Conservation (phyloP, 192 early-diverging fungal species). For the Gaertneriomyces sp. region DNA sequence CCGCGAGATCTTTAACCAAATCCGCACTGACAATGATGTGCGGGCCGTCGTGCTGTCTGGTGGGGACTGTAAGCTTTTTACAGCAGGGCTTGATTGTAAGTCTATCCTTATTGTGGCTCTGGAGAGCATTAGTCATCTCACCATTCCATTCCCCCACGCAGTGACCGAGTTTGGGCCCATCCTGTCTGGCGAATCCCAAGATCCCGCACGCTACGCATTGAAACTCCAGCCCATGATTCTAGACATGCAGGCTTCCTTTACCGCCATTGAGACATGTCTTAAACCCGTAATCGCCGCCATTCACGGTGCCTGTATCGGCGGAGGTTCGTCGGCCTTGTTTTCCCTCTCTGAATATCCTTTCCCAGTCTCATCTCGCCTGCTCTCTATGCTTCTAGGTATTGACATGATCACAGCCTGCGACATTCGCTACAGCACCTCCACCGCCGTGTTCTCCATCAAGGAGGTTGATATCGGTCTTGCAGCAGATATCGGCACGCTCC, state of each 20-base stretch:
- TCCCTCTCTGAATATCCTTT: background rate
- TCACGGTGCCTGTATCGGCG: slow-evolving; percentile 82
- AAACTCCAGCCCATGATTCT: slow-evolving; percentile 29
- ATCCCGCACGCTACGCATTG: slow-evolving; percentile 39
- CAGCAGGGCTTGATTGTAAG: slow-evolving; percentile 86
- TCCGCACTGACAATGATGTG: slow-evolving; percentile 64
- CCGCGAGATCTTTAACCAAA: slow-evolving; percentile 51
- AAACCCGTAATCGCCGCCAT: slow-evolving; percentile 88
- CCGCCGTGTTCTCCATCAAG: slow-evolving; percentile 81
- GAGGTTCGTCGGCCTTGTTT: slow-evolving; percentile 29
- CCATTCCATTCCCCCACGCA: background rate
- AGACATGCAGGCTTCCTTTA: slow-evolving; percentile 49
- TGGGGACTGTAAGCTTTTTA: slow-evolving; percentile 67
- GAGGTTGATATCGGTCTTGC: slow-evolving; percentile 93
- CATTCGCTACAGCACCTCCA: slow-evolving; percentile 74
- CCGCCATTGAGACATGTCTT: slow-evolving; percentile 76
- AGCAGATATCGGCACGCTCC: slow-evolving; percentile 84
- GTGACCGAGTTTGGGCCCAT: slow-evolving; percentile 9
- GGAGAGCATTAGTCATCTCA: background rate
- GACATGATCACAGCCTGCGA: slow-evolving; percentile 91
- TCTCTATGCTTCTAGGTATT: slow-evolving; percentile 48
- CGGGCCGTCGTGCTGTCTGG: slow-evolving; percentile 76
- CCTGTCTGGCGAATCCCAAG: slow-evolving; percentile 4
- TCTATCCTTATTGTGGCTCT: slow-evolving; percentile 9
- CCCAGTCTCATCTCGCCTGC: background rate